Evolutionary conservation across 1,139 yeast species (phyloP).

Genomic region (Geotrichum fermentans): DNA sequence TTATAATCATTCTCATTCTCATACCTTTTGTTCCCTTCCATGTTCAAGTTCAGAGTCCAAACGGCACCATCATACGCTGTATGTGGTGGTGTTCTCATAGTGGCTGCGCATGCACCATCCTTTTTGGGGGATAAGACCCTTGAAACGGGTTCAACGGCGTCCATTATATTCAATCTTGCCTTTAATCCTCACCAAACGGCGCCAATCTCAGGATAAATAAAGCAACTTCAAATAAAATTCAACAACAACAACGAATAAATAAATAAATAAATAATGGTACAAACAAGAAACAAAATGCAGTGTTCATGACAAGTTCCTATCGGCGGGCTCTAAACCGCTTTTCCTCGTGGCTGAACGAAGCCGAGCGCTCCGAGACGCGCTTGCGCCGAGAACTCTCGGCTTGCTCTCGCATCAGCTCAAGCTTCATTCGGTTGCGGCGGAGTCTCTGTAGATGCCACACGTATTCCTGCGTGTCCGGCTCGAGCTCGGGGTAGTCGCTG

Average conservation of each 20-base stretch:
- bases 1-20: too few species aligned
- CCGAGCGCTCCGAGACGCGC: constrained; percentile 9
- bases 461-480: constrained; percentile 23
- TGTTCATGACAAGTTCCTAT: background rate
- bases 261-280: too few species aligned
- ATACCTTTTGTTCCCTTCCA: too few species aligned
- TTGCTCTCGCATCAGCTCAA: constrained; percentile 22
- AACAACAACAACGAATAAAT: too few species aligned
- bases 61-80: too few species aligned
- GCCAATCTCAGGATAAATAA: too few species aligned
- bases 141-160: too few species aligned
- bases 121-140: too few species aligned
- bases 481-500: constrained; percentile 25
- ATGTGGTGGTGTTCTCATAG: too few species aligned
- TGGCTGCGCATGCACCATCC: too few species aligned
- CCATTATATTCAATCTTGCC: background rate
- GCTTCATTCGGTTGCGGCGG: constrained; percentile 27
- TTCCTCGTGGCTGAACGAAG: constrained; percentile 10
- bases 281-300: background rate
- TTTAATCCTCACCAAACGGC: background rate
- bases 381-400: constrained; percentile 15
- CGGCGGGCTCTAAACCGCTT: constrained; percentile 11
- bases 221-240: too few species aligned
- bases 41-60: too few species aligned
- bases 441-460: constrained; percentile 27